Evolutionary conservation across 371 early-diverging fungal genomes (phyloP).

Genomic region (Basidiobolus meristosporus): DNA sequence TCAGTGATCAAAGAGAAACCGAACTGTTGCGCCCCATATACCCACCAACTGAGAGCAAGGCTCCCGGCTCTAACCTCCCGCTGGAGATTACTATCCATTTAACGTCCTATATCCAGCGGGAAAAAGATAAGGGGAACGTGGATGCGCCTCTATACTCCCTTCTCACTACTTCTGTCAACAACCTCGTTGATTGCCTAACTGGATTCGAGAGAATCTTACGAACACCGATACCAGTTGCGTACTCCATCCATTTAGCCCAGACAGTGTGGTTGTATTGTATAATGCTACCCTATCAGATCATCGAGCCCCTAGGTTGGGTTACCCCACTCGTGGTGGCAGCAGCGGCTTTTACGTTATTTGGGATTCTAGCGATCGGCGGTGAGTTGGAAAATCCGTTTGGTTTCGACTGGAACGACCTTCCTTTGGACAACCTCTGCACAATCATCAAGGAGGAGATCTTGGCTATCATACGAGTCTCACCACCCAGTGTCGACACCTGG

Average conservation of each 20-base stretch:
- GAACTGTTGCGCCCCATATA: background rate
- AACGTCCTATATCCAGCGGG: constrained; percentile 13
- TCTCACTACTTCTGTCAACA: constrained; percentile 12
- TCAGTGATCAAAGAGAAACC: background rate
- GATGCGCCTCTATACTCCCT: constrained; percentile 11
- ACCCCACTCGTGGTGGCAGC: constrained; percentile 30
- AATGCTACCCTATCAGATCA: constrained; percentile 45
- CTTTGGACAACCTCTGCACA: constrained; percentile 9
- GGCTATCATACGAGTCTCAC: background rate
- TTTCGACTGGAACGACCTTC: constrained; percentile 38
- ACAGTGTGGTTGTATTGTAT: constrained; percentile 45
- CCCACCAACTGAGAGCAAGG: constrained; percentile 8
- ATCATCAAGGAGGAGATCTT: constrained; percentile 2
- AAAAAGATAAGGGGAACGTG: constrained; percentile 6
- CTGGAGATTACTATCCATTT: constrained; percentile 19
- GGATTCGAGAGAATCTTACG: constrained; percentile 55
- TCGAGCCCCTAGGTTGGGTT: constrained; percentile 11
- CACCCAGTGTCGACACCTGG: constrained; percentile 3
- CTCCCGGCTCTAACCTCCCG: constrained; percentile 18
- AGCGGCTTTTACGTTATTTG: constrained; percentile 45
- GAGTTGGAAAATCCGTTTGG: constrained; percentile 67
- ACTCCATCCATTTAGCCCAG: constrained; percentile 57
- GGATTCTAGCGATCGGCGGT: constrained; percentile 45
- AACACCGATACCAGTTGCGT: constrained; percentile 69
- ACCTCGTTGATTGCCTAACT: constrained; percentile 17